phyloP scores from a whole-genome alignment of 371 early-diverging fungal genomes.

The Mortierella sp. region DNA sequence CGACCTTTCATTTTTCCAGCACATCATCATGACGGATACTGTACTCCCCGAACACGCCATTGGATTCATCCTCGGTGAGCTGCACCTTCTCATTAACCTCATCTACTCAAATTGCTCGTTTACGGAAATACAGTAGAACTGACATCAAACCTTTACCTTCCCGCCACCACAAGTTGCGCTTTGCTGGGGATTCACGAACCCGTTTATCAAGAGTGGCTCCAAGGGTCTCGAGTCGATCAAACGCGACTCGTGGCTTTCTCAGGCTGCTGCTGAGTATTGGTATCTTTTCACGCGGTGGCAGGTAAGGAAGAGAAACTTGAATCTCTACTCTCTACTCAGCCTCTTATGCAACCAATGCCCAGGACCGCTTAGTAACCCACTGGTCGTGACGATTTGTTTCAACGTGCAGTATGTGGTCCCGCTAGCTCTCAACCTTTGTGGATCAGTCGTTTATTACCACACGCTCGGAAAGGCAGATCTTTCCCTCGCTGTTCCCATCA shows the following conservation, averaged over 20 bases:
- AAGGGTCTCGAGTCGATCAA: constrained; percentile 80
- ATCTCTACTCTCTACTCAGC: not conserved
- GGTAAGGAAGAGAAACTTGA: constrained; percentile 55
- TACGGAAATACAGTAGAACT: not conserved
- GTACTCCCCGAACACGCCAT: constrained; percentile 45
- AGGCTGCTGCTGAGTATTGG: constrained; percentile 73
- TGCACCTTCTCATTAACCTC: not conserved
- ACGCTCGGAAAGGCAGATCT: constrained; percentile 90
- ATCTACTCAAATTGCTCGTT: too few relatives aligned
- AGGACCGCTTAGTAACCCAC: not conserved
- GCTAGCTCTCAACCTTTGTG: constrained; percentile 85
- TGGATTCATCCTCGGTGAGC: constrained; percentile 49
- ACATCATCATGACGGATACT: too few relatives aligned
- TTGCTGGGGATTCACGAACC: constrained; percentile 97
- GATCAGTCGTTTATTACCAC: constrained; percentile 91
- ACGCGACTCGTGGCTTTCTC: constrained; percentile 61
- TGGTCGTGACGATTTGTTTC: not conserved
- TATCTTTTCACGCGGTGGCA: constrained; percentile 90
- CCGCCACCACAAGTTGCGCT: constrained; percentile 71
- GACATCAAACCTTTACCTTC: not conserved
- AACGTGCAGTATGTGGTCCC: constrained; percentile 89
- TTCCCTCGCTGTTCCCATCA: constrained; percentile 93
- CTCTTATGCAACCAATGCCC: not conserved
- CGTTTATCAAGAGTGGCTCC: constrained; percentile 91
- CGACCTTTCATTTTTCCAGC: too few relatives aligned